Evolutionary conservation across 176 grass and related monocot species (phyloP), one percentile per base, ranked within the genome.

Genomic region (Calamus simplicifolius): DNA sequence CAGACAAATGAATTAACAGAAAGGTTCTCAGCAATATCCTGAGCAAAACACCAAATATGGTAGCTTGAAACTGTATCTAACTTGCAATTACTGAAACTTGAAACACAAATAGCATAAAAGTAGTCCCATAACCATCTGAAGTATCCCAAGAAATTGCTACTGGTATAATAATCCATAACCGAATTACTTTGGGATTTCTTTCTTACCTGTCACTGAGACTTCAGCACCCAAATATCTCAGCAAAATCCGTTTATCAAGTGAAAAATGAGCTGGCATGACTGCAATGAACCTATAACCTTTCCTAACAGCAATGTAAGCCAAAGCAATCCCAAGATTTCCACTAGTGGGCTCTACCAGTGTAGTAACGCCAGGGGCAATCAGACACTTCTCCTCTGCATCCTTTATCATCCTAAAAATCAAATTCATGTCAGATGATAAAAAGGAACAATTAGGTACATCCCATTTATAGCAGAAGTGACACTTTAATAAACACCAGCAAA

Each of bases 361-460:
- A 0, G 78, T 95, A 53, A 75, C 17, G 48, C 85, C 85, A 54
- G 85, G 81, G 31, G 64, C 68, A 49, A 88, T 88, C 38, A 95
- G 64, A 1, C 85, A 78, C 58, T 76, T 95, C 69, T 94, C 77
- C 75, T 95, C 89, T 52, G 89, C 85, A 77, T 88, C 85, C 58
- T 85, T 81, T 71, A 95, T 82, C 89, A 95, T 88, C 56, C 78
- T 95, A 52, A 35, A 59, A 31, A 66, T 76, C 5, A 18, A 48
- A 31, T 31, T 0, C 4, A 15, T 6, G 35, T 29, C 52, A 48
- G 25, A 16, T 50, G 19, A 29, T 18, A 49, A 50, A 15, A 19
- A 35, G 15, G 66, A n/a, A 31, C 19, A 29, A 49, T 31, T 31
- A 31, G 29, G 6, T 31, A 31, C 29, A 31, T 23, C 29, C 5